Evolutionary conservation across 2,329 filamentous ascomycete species (phyloP), one percentile per base, ranked within the genome.

Genomic region (Acrodontium crateriforme): DNA sequence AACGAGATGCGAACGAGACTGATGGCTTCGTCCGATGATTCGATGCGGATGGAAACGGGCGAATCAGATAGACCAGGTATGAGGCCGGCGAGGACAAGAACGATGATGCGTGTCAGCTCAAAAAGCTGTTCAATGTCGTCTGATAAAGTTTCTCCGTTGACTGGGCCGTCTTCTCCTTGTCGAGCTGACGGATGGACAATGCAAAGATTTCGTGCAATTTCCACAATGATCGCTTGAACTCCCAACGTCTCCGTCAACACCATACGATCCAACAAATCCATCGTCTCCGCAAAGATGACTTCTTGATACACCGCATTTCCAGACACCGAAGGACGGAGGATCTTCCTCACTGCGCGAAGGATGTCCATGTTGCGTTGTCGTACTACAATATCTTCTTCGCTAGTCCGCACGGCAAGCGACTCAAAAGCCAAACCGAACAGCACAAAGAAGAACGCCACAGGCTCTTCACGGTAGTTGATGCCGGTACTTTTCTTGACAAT

Each of bases 71-170:
- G 62, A 35, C 87, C 91, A 4, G 91, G 89, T 13, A 98, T 63
- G 20, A 94, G 62, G 1, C 85, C 83, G 1, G 84, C 79, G 16
- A 98, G 65, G 2, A 95, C 87, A 6, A 98, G 65, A 10, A 95
- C 87, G 38, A 95, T 94, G 49, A 94, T 93, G 38, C 89, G 73
- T 0, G 89, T 98, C 25, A 98, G 65, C 55, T 98, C 89, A 46
- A 98, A 98, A 1, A 98, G 67, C 55, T 98, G 89, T 49, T 98
- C 89, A 37, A 98, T 93, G 49, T 98, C 89, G 47, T 98, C 89
- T 0, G 83, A 92, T 8, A 98, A 62, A 10, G 76, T 75, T 28
- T 84, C 79, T 5, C 52, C 55, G 18, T 49, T 46, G 27, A 41
- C 32, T 1, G 42, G 38, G 3, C 42, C 34, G 9, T 53, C 36